Evolutionary conservation across 495 filamentous ascomycete genomes (phyloP), one percentile per base, ranked within the genome.

Genomic region (Evernia prunastri): DNA sequence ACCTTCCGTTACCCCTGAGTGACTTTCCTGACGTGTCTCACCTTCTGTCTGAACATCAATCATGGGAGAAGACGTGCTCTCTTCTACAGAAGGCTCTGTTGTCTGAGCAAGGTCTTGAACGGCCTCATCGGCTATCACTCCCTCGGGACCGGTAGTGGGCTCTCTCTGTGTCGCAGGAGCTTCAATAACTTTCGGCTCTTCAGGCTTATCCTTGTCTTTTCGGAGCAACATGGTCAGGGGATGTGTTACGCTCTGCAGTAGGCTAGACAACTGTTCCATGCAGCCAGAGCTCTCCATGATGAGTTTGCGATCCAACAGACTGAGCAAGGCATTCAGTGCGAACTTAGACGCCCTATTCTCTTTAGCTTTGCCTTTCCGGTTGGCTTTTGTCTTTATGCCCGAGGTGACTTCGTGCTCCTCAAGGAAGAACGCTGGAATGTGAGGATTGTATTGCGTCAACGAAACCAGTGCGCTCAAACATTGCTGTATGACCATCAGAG

Each of bases 261-360:
- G 78, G 68, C 84, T 84, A 1, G 95, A 93, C 6, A 99, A 81
- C 56, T 90, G 86, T 70, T 97, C 92, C 91, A 99, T 97, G 59
- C 96, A 94, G 15, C 84, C 81, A 23, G 92, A 90, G 75, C 89
- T 99, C 76, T 99, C 93, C 80, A 95, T 96, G 67, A 97, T 89
- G 67, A 97, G 80, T 61, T 88, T 87, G 25, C 94, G 89, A 72
- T 97, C 94, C 45, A 99, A 80, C 3, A 99, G 83, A 67, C 84
- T 85, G 49, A 97, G 80, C 25, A 99, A 77, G 4, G 91, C 90
- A 72, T 97, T 99, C 69, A 99, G 79, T 23, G 94, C 90, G 71
- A 87, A 99, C 73, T 89, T 95, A 68, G 86, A 87, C 1, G 89
- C 90, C 72, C 88, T 93, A 69, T 75, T 82, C 58, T 89, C 87